A percentile compares a stretch with the other conserved stretches of the same genome.
phyloP scores from a whole-genome alignment of 768 basidiomycete genomes.

The Tylopilus sp. region DNA sequence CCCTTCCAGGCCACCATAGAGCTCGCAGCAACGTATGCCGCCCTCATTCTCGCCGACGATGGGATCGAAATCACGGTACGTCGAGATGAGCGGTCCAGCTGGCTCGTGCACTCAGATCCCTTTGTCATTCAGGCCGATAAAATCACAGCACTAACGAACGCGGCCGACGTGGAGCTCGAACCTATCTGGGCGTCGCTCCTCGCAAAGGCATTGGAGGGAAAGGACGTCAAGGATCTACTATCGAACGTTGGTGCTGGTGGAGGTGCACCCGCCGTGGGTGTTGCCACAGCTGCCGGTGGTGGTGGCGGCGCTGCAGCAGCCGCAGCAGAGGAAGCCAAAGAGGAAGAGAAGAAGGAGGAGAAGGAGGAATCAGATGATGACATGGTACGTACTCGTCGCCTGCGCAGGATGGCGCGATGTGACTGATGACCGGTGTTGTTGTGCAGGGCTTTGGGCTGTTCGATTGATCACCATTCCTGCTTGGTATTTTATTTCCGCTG shows the following conservation, averaged over 20 bases:
- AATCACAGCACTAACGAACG: constrained; percentile 78
- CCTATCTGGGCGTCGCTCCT: constrained; percentile 97
- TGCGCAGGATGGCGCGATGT: too few relatives aligned
- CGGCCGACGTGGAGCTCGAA: constrained; percentile 85
- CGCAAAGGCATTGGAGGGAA: constrained; percentile 96
- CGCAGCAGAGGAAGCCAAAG: constrained; percentile 70
- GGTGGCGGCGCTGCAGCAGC: constrained; percentile 60
- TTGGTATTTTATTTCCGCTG: constrained; percentile 27
- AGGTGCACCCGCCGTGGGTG: constrained; percentile 71
- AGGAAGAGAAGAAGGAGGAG: constrained; percentile 84
- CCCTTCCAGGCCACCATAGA: constrained; percentile 66
- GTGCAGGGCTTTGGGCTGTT: constrained; percentile 91
- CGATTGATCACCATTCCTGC: constrained; percentile 54
- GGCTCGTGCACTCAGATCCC: too few relatives aligned
- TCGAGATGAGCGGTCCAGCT: too few relatives aligned
- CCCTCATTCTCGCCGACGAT: constrained; percentile 98
- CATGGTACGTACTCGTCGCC: not conserved
- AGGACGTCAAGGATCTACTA: constrained; percentile 94
- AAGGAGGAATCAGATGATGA: constrained; percentile 63
- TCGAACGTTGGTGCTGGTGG: constrained; percentile 94
- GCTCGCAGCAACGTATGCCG: constrained; percentile 93
- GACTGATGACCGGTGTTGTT: not conserved
- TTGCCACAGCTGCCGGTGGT: constrained; percentile 47
- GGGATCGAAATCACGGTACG: constrained; percentile 95
- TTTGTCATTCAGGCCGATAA: constrained; percentile 84